phyloP scores from a whole-genome alignment of 2,329 filamentous ascomycete species.

The Lanzia echinophila region DNA sequence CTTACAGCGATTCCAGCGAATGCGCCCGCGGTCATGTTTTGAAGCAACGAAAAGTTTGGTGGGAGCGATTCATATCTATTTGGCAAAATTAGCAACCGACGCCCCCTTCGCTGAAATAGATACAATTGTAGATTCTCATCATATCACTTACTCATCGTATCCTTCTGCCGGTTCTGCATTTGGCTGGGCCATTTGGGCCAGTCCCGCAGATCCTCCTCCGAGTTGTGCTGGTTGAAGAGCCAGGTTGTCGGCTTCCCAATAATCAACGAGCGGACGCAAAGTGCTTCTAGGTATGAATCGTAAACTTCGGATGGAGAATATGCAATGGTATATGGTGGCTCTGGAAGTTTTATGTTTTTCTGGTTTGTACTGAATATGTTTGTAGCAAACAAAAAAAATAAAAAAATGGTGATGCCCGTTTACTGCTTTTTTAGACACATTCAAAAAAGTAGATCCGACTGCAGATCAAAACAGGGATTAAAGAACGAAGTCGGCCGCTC shows the following conservation, averaged over 20 bases:
- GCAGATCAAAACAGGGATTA: background rate
- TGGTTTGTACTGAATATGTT: background rate
- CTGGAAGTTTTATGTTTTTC: background rate
- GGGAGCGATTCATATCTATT: conserved; percentile 82
- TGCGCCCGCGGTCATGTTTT: conserved; percentile 94
- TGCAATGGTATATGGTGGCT: background rate
- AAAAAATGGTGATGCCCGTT: background rate
- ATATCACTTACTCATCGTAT: conserved; percentile 51
- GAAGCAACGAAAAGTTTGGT: conserved; percentile 85
- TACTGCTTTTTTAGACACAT: background rate
- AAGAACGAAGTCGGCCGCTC: background rate
- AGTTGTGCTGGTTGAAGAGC: conserved; percentile 52
- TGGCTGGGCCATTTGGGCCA: conserved; percentile 64
- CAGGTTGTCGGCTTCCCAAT: conserved; percentile 46
- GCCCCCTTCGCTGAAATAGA: background rate
- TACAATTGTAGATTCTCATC: conserved; percentile 2
- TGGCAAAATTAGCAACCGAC: conserved; percentile 18
- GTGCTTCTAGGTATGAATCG: background rate
- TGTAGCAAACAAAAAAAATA: background rate
- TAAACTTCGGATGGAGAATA: background rate
- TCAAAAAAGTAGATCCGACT: background rate
- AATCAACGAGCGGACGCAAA: conserved; percentile 1
- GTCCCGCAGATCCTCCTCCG: conserved; percentile 59
- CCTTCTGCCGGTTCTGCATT: conserved; percentile 57
- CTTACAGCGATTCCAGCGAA: conserved; percentile 62